Base-by-base conservation (phyloP, 495 filamentous ascomycete genomes). In the Bathelium albidoporum region DNA sequence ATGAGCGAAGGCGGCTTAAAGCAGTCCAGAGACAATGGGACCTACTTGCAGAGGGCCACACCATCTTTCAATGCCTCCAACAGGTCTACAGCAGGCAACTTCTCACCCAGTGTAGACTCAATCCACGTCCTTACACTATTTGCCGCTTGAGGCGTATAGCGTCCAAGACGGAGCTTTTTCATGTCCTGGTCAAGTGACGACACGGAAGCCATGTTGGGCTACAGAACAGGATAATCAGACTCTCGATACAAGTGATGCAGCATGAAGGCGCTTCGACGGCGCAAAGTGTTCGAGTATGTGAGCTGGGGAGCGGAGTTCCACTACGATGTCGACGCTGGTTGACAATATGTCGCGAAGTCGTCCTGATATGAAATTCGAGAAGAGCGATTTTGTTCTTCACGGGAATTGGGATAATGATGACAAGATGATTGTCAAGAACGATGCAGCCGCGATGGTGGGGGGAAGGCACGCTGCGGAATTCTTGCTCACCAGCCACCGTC, bases 131-230 rank as follows among this genome's bases (percentile, higher is more conserved):
- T 83, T 9, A 87, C 88, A 77, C 96, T 91, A 61, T 90, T 87
- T 55, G 91, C 91, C 59, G 93, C 94, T 69, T 88, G 85, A 28
- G 92, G 89, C 26, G 94, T 97, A 79, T 97, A 97, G 77, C 93
- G 91, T 43, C 89, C 89, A 70, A 96, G 77, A 74, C 95, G 93
- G 78, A 96, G 73, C 73, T 87, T 92, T 78, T 88, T 89, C 85
- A 99, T 81, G 80, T 99, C 95, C 74, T 91, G 91, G 72, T 99
- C 95, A 36, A 99, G 78, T 63, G 91, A 96, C 53, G 90, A 82
- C 10, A 97, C 95, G 41, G 95, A 97, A 65, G 95, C 92, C 94
- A 97, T 97, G 66, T 60, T 73, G 63, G 58, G 2, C 32, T 44
- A 44, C 3, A 49, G 3, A 9, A 14, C 11, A 16, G 10, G 26